Base-by-base conservation (phyloP, 139 green algal genomes). In the Chlorella ohadii region DNA sequence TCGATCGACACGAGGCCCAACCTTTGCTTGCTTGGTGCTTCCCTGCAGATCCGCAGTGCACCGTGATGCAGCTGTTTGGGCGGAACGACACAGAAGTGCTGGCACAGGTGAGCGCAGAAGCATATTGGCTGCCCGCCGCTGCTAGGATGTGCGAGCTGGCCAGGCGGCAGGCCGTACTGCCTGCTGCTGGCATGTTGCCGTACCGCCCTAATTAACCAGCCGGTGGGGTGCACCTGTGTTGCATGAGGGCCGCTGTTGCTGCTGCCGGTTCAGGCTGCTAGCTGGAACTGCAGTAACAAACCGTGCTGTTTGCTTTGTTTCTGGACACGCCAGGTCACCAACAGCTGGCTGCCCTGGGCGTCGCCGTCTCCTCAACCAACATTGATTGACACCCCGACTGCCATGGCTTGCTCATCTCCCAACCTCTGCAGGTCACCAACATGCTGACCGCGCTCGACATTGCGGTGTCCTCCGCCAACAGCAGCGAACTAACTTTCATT, bases 311-410 rank as follows among this genome's bases (percentile, higher is more conserved):
- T n/a, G n/a, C n/a, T n/a, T n/a, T n/a, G n/a, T n/a, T n/a, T n/a
- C n/a, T n/a, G n/a, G n/a, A n/a, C n/a, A n/a, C n/a, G n/a, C n/a
- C 72, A 87, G 55, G 41, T 83, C 47, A 87, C 84, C 13, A 51
- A 64, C 78, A 66, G 63, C 47, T 83, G 27, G 47, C 73, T 23
- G 71, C 80, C 11, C 27, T 44, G 31, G 90, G 92, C 34, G 71
- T 98, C 3, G 56, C 86, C 6, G 95, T 98, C 1, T 72, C 92
- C 11, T 93, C 91, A 20, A 94, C 95, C 34, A 89, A 82, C 63
- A 23, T 31, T 28, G 23, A 20, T 11, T 20, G n/a, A n/a, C n/a
- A n/a, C n/a, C n/a, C n/a, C n/a, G n/a, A n/a, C n/a, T n/a, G n/a
- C n/a, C n/a, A n/a, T n/a, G n/a, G n/a, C n/a, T n/a, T n/a, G n/a